phyloP scores from a whole-genome alignment of 805 yeast genomes.

The Maudiozyma pseudohumilis region DNA sequence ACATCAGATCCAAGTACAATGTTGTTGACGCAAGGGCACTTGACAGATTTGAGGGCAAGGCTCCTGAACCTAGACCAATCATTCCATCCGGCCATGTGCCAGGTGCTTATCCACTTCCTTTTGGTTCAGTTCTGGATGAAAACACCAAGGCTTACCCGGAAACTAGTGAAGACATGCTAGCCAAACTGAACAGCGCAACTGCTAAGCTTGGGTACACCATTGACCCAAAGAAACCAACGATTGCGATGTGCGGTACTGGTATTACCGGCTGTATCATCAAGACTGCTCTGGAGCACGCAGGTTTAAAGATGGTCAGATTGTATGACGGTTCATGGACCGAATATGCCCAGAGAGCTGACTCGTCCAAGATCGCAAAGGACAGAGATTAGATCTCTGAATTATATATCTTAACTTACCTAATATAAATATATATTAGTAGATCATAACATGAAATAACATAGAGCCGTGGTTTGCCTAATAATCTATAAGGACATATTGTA shows the following conservation, averaged over 20 bases:
- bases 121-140: slow-evolving; percentile 45
- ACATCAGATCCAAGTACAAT: slow-evolving; percentile 38
- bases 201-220: slow-evolving; percentile 29
- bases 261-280: slow-evolving; percentile 87
- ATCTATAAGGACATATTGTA: too few species aligned
- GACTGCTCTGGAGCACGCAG: slow-evolving; percentile 56
- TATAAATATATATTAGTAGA: too few species aligned
- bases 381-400: slow-evolving; percentile 13
- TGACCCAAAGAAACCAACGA: slow-evolving; percentile 48
- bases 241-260: slow-evolving; percentile 93
- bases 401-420: too few species aligned
- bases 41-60: slow-evolving; percentile 67
- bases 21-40: slow-evolving; percentile 75
- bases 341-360: slow-evolving; percentile 24
- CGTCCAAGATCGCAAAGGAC: slow-evolving; percentile 15
- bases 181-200: slow-evolving; percentile 40
- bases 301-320: slow-evolving; percentile 40
- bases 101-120: slow-evolving; percentile 70
- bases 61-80: slow-evolving; percentile 85
- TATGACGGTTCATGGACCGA: slow-evolving; percentile 83
- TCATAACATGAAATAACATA: too few species aligned
- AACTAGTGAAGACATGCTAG: slow-evolving; percentile 23
- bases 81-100: slow-evolving; percentile 85
- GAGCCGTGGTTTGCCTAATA: too few species aligned
- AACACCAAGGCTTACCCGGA: slow-evolving; percentile 39